Evolutionary conservation across 2,329 filamentous ascomycete species (phyloP).

Genomic region (Aphanoascus verrucosus): DNA sequence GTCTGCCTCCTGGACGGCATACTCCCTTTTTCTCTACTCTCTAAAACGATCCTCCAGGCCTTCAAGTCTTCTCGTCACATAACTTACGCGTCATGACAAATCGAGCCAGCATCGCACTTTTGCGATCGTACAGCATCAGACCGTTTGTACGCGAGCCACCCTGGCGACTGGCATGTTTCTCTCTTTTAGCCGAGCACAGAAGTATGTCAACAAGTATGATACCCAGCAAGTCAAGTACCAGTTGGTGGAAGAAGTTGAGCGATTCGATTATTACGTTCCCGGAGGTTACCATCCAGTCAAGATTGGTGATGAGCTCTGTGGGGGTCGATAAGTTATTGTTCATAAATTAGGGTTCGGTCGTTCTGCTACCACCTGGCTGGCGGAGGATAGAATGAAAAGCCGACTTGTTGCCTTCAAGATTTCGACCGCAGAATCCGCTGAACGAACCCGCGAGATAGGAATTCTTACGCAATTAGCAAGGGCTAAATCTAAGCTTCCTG

Average conservation of each 20-base stretch:
- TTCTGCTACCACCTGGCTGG: conserved; percentile 8
- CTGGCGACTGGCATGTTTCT: too few species aligned
- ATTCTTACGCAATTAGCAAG: neutral
- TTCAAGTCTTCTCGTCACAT: too few species aligned
- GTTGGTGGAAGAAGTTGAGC: conserved; percentile 3
- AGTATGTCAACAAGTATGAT: too few species aligned
- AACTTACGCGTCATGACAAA: too few species aligned
- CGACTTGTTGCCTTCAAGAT: conserved; percentile 9
- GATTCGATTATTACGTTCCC: neutral
- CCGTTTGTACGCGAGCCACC: too few species aligned
- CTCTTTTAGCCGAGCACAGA: too few species aligned
- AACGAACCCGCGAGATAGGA: neutral
- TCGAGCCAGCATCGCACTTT: too few species aligned
- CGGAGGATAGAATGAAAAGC: neutral
- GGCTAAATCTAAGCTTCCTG: conserved; percentile 3
- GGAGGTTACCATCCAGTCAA: conserved; percentile 3
- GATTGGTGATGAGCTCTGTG: conserved; percentile 7
- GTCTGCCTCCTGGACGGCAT: too few species aligned
- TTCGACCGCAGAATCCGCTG: conserved; percentile 7
- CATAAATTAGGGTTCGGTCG: conserved; percentile 8
- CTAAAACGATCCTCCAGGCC: too few species aligned
- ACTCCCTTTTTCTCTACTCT: too few species aligned
- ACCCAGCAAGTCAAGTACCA: too few species aligned
- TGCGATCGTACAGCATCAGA: too few species aligned
- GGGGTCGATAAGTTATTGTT: conserved; percentile 2